A percentile compares a stretch with the other conserved stretches of the same genome.
Evolutionary conservation across 2,329 filamentous ascomycete species (phyloP).

Genomic region (Aschersonia sp.): DNA sequence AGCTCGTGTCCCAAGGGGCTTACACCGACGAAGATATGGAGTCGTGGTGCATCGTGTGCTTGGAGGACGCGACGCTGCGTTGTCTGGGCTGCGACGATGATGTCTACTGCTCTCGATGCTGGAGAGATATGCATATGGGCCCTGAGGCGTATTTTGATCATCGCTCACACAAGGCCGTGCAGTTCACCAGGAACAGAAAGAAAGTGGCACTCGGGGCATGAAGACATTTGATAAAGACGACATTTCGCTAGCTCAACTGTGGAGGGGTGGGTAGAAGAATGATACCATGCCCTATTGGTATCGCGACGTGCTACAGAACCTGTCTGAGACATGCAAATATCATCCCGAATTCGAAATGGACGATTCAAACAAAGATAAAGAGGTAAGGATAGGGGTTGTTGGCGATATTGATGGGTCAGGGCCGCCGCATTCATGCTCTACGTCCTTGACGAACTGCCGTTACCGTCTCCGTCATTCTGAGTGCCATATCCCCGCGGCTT

Average conservation of each 20-base stretch:
- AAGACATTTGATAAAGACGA: no score
- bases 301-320: no score
- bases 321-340: no score
- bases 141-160: slow-evolving; percentile 58
- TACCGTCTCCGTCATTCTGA: slow-evolving; percentile 5
- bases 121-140: slow-evolving; percentile 66
- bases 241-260: no score
- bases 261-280: no score
- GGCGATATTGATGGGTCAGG: not conserved
- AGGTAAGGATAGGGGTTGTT: not conserved
- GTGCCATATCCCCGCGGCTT: slow-evolving; percentile 11
- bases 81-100: slow-evolving; percentile 61
- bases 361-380: not conserved
- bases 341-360: no score
- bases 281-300: no score
- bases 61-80: slow-evolving; percentile 58
- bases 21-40: slow-evolving; percentile 59
- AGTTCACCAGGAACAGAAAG: slow-evolving; percentile 28
- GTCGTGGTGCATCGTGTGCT: slow-evolving; percentile 71
- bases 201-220: slow-evolving; percentile 22
- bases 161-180: slow-evolving; percentile 51
- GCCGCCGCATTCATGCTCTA: not conserved
- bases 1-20: slow-evolving; percentile 22
- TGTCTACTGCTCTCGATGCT: slow-evolving; percentile 65
- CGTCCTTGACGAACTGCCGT: slow-evolving; percentile 1